Percentiles rank a stretch among this genome's conserved stretches.
These are phyloP conservation scores for Eucalyptus curtisii DNA, from an alignment of 345 rosid species.

Conservation along the genomic window DNA sequence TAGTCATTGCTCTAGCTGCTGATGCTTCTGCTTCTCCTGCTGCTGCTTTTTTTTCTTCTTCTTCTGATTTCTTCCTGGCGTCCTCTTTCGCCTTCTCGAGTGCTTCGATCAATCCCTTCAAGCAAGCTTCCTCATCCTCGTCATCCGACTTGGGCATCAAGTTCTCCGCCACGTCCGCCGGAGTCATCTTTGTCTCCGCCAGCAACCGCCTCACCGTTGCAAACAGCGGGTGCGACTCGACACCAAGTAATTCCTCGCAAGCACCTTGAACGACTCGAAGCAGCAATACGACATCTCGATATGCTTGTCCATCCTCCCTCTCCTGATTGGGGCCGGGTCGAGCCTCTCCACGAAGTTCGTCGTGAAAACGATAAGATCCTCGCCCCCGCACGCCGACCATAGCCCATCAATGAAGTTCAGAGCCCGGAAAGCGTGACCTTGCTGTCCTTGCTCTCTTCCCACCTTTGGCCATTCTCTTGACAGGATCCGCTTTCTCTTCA, in stretches of 20 bases:
- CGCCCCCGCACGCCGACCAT: constrained; percentile 29
- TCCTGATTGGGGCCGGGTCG: constrained; percentile 23
- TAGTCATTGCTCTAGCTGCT: not conserved
- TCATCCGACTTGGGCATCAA: constrained; percentile 8
- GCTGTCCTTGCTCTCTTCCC: not conserved
- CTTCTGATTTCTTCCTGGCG: not conserved
- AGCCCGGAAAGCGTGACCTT: constrained; percentile 24
- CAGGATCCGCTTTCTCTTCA: not conserved
- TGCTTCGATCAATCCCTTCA: constrained; percentile 6
- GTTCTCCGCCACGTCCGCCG: constrained; percentile 25
- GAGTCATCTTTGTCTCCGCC: constrained; percentile 4
- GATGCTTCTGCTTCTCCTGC: not conserved
- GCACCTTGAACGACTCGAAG: constrained; percentile 17
- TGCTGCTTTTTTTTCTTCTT: not conserved
- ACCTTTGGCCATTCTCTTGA: not conserved
- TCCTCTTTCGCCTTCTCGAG: constrained; percentile 5
- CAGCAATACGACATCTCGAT: constrained; percentile 13
- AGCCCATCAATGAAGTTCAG: constrained; percentile 25
- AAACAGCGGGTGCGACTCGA: constrained; percentile 1
- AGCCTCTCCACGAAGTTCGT: constrained; percentile 22
- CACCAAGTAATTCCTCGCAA: constrained; percentile 12
- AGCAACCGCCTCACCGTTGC: not conserved
- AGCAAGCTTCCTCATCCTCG: not conserved
- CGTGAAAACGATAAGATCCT: constrained; percentile 13
- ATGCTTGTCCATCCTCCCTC: constrained; percentile 21